Conservation (phyloP, 1,139 yeast species). For the Wickerhamiella infanticola region DNA sequence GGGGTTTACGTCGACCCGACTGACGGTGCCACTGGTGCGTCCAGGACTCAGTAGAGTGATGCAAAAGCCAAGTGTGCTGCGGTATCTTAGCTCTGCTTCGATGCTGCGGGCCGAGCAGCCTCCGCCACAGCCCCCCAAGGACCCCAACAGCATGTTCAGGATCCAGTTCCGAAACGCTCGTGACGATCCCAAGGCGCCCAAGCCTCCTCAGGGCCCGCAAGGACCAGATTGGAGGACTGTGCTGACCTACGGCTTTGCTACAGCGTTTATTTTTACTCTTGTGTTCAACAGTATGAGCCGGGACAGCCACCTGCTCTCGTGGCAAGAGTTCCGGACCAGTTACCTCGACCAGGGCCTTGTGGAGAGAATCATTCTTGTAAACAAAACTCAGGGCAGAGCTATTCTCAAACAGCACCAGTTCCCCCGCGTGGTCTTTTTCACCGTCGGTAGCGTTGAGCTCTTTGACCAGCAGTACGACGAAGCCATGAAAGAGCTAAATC, state of each 20-base stretch:
- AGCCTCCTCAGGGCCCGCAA: constrained; percentile 3
- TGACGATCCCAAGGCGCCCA: constrained; percentile 5
- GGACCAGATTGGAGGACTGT: constrained; percentile 11
- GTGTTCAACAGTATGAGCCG: constrained; percentile 4
- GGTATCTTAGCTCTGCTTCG: neutral
- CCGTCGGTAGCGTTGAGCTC: constrained; percentile 83
- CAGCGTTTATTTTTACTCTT: constrained; percentile 10
- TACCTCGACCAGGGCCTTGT: constrained; percentile 78
- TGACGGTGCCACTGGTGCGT: neutral
- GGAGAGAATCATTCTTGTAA: constrained; percentile 56
- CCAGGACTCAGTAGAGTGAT: neutral
- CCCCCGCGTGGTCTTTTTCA: constrained; percentile 32
- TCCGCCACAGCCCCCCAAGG: neutral
- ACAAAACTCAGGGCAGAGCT: constrained; percentile 56
- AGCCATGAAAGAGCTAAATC: constrained; percentile 52
- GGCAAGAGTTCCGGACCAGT: constrained; percentile 77
- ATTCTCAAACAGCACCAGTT: constrained; percentile 14
- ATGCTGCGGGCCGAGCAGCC: neutral
- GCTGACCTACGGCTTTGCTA: constrained; percentile 13
- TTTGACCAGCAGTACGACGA: constrained; percentile 73
- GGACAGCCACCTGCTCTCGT: constrained; percentile 35
- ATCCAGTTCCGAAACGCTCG: constrained; percentile 4
- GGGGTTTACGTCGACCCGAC: neutral
- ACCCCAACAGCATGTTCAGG: constrained; percentile 3
- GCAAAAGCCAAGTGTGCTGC: neutral